phyloP scores from a whole-genome alignment of 2,329 filamentous ascomycete genomes.

The Colletotrichum caudatum region DNA sequence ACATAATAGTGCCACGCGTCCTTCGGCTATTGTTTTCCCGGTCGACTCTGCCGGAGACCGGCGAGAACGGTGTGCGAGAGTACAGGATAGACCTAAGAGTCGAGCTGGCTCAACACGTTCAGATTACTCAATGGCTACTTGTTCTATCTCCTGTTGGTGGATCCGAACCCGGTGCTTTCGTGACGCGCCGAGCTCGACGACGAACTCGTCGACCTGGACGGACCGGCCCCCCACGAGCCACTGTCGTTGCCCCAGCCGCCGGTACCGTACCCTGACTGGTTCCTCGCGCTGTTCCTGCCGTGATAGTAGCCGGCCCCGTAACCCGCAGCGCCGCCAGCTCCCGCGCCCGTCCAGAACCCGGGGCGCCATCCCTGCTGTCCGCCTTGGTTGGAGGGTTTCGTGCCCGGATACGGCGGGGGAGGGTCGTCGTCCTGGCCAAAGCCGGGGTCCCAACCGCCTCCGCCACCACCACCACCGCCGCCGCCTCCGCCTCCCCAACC shows the following conservation, averaged over 20 bases:
- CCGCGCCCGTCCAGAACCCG: constrained; percentile 80
- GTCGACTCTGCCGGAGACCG: constrained; percentile 12
- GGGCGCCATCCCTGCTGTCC: constrained; percentile 70
- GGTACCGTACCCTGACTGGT: constrained; percentile 46
- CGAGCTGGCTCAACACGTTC: constrained; percentile 31
- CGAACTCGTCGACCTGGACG: constrained; percentile 54
- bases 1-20: constrained; percentile 36
- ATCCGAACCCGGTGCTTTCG: constrained; percentile 80
- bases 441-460: constrained; percentile 54
- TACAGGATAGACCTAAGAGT: constrained; percentile 41
- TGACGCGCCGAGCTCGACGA: constrained; percentile 63
- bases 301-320: constrained; percentile 68
- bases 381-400: constrained; percentile 50
- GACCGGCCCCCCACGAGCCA: constrained; percentile 48
- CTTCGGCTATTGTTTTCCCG: neutral
- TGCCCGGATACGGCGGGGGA: constrained; percentile 65
- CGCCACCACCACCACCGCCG: constrained; percentile 57
- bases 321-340: constrained; percentile 75
- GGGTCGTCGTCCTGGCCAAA: constrained; percentile 58
- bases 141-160: constrained; percentile 68
- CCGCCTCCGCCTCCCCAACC: constrained; percentile 54
- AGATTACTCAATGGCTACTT: constrained; percentile 30
- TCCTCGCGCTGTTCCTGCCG: constrained; percentile 46
- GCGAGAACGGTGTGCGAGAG: constrained; percentile 18
- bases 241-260: constrained; percentile 50